phyloP scores from a whole-genome alignment of 2,329 filamentous ascomycete genomes.

The Aspergillus japonicus region DNA sequence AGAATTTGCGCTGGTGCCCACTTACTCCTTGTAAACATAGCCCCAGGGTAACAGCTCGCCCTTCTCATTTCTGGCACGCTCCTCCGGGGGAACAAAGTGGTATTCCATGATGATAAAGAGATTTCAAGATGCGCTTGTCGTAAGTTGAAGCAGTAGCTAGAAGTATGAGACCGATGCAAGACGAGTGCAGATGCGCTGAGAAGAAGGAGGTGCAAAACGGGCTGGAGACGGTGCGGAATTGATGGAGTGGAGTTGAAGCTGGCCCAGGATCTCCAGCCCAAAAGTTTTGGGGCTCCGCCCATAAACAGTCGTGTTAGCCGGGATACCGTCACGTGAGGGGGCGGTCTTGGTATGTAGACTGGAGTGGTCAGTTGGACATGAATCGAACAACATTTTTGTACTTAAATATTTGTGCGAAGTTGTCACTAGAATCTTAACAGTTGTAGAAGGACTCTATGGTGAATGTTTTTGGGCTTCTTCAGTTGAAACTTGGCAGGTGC shows the following conservation, averaged over 20 bases:
- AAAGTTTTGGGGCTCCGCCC: slow-evolving; percentile 22
- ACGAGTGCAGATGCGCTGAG: background rate
- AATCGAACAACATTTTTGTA: no score
- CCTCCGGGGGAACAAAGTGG: slow-evolving; percentile 62
- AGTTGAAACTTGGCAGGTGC: no score
- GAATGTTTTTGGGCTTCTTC: no score
- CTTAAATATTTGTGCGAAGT: no score
- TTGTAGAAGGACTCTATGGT: no score
- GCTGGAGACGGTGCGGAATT: background rate
- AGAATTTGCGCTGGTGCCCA: slow-evolving; percentile 9
- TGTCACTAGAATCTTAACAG: no score
- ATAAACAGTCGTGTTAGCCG: slow-evolving; percentile 26
- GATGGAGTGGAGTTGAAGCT: background rate
- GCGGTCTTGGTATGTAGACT: slow-evolving; percentile 1
- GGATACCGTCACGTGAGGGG: slow-evolving; percentile 23
- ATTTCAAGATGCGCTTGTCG: background rate
- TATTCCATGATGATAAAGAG: slow-evolving; percentile 54
- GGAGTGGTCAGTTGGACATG: no score
- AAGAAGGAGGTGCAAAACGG: background rate
- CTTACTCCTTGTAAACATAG: slow-evolving; percentile 62
- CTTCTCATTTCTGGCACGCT: slow-evolving; percentile 59
- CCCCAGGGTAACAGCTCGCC: slow-evolving; percentile 63
- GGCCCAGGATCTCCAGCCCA: slow-evolving; percentile 2
- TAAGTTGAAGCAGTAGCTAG: no score
- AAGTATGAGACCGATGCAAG: background rate